Evolutionary conservation across 768 basidiomycete species (phyloP).

Genomic region (Lyophyllum decastes): DNA sequence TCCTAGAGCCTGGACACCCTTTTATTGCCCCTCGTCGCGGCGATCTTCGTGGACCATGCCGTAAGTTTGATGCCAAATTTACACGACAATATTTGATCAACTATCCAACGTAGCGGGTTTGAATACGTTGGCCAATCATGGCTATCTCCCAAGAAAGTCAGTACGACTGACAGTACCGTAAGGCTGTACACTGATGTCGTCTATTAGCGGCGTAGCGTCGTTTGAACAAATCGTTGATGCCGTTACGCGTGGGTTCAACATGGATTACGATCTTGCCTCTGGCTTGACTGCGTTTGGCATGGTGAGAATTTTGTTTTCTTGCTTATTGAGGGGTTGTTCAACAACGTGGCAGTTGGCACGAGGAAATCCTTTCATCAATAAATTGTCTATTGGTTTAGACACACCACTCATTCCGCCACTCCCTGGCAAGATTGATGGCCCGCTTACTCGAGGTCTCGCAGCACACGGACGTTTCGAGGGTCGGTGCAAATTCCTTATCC

Average conservation of each 20-base stretch:
- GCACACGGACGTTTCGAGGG: constrained; percentile 16
- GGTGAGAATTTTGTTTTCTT: neutral
- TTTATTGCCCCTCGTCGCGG: constrained; percentile 5
- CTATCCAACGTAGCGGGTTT: constrained; percentile 11
- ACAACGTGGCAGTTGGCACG: constrained; percentile 5
- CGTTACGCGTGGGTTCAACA: constrained; percentile 8
- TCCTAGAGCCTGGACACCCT: constrained; percentile 11
- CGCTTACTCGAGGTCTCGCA: constrained; percentile 11
- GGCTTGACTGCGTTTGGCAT: constrained; percentile 16
- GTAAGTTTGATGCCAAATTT: neutral
- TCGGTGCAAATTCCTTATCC: neutral
- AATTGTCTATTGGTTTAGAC: constrained; percentile 13
- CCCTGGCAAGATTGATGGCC: constrained; percentile 14
- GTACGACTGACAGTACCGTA: neutral
- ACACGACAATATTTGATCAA: neutral
- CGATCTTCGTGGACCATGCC: constrained; percentile 16
- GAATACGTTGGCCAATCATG: constrained; percentile 18
- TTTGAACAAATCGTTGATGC: constrained; percentile 16
- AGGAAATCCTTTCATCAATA: constrained; percentile 13
- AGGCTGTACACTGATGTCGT: neutral
- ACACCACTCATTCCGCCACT: constrained; percentile 11
- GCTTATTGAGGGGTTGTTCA: neutral
- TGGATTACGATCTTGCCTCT: constrained; percentile 17
- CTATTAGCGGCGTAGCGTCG: constrained; percentile 14
- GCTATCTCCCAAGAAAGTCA: constrained; percentile 17